A percentile compares a stretch with the other conserved stretches of the same genome.
phyloP scores from a whole-genome alignment of 306 rosid species.

The Citrullus amarus region DNA sequence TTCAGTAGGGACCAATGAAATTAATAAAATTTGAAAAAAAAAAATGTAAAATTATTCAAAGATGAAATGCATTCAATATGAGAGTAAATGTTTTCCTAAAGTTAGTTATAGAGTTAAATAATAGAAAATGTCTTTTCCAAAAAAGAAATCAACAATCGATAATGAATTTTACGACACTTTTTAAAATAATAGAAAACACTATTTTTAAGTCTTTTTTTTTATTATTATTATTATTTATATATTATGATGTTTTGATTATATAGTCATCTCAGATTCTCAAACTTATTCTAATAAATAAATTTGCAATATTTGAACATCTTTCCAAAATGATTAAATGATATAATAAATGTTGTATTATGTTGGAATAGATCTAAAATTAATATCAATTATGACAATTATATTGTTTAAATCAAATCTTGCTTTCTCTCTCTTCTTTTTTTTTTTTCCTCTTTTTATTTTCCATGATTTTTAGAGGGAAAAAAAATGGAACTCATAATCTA shows the following conservation, averaged over 20 bases:
- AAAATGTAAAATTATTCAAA: neutral
- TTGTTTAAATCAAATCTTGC: neutral
- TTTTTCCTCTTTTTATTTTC: neutral
- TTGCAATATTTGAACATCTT: neutral
- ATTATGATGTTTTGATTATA: neutral
- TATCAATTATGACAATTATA: neutral
- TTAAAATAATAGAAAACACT: neutral
- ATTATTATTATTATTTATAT: neutral
- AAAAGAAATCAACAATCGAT: neutral
- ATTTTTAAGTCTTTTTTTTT: neutral
- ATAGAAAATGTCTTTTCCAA: neutral
- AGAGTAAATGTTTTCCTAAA: neutral
- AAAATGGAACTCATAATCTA: neutral
- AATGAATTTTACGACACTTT: neutral
- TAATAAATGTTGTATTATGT: neutral
- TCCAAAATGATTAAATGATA: neutral
- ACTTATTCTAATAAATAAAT: neutral
- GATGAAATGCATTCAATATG: neutral
- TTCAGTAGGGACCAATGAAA: neutral
- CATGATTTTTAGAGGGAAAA: neutral
- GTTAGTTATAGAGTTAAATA: neutral
- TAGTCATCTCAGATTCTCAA: neutral
- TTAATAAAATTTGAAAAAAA: neutral
- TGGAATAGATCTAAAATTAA: neutral
- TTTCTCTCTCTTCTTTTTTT: neutral